Evolutionary conservation across 768 basidiomycete genomes (phyloP).

Genomic region (Tylopilus vinaceipallidus): DNA sequence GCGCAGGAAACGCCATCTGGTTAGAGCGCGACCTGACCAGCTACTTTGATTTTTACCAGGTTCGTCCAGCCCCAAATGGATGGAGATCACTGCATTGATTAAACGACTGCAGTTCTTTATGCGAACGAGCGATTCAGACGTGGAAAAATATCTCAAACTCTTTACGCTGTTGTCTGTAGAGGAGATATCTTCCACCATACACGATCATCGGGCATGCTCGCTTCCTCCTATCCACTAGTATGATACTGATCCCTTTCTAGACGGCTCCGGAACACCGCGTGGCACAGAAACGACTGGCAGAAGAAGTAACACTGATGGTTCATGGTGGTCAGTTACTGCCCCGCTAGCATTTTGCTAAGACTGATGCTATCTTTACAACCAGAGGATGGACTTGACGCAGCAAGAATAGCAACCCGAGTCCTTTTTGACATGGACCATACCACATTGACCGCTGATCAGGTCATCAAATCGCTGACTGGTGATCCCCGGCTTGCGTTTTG

Average conservation of each 20-base stretch:
- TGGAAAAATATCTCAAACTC: slow-evolving; percentile 73
- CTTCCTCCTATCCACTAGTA: not conserved
- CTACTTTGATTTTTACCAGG: slow-evolving; percentile 94
- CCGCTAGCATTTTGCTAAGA: not conserved
- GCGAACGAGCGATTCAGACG: slow-evolving; percentile 75
- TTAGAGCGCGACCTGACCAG: slow-evolving; percentile 76
- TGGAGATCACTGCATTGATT: not conserved
- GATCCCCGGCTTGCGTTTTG: slow-evolving; percentile 65
- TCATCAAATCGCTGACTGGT: slow-evolving; percentile 57
- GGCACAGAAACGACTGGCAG: slow-evolving; percentile 53
- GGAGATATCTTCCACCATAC: slow-evolving; percentile 55
- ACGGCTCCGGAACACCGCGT: slow-evolving; percentile 36
- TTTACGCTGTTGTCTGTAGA: slow-evolving; percentile 73
- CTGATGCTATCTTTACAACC: slow-evolving; percentile 4
- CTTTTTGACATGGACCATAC: slow-evolving; percentile 40
- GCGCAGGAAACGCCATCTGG: slow-evolving; percentile 94
- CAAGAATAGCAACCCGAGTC: slow-evolving; percentile 44
- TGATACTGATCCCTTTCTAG: slow-evolving; percentile 13
- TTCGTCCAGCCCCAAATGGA: slow-evolving; percentile 22
- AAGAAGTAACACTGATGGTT: slow-evolving; percentile 58
- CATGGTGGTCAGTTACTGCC: slow-evolving; percentile 46
- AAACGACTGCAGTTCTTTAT: slow-evolving; percentile 74
- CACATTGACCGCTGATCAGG: slow-evolving; percentile 51
- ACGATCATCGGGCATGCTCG: slow-evolving; percentile 52
- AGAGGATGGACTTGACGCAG: slow-evolving; percentile 42